Evolutionary conservation across 805 yeast genomes (phyloP).

Genomic region (Danielozyma ontarioensis): DNA sequence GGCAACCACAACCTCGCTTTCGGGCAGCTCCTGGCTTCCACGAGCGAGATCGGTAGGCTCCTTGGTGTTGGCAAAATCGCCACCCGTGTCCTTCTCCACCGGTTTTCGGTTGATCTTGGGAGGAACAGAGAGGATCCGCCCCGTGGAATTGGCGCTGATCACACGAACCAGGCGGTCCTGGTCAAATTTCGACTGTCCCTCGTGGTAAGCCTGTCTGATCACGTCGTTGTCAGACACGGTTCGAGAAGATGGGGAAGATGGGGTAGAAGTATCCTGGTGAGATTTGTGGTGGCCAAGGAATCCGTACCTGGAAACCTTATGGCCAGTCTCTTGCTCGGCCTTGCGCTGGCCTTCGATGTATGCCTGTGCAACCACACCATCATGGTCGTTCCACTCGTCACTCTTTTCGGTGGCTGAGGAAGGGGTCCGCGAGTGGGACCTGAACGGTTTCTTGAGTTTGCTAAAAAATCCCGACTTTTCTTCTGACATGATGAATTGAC

Average conservation of each 20-base stretch:
- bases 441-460: constrained; percentile 20
- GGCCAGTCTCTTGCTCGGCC: constrained; percentile 11
- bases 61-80: constrained; percentile 31
- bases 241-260: not conserved
- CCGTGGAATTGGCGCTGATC: constrained; percentile 12
- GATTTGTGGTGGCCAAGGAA: not conserved
- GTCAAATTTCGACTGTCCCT: constrained; percentile 1
- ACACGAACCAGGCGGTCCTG: constrained; percentile 1
- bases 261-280: too few relatives aligned
- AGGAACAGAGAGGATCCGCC: constrained; percentile 25
- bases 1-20: not conserved
- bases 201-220: constrained; percentile 3
- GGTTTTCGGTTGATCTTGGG: constrained; percentile 25
- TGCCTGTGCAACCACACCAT: constrained; percentile 10
- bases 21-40: too few relatives aligned
- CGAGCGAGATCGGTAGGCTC: constrained; percentile 19
- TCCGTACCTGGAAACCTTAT: constrained; percentile 3
- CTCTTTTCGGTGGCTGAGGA: constrained; percentile 4
- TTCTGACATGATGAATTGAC: constrained; percentile 9
- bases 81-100: constrained; percentile 21
- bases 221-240: not conserved
- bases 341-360: constrained; percentile 15
- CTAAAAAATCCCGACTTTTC: constrained; percentile 14
- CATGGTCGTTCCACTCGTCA: constrained; percentile 1
- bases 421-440: constrained; percentile 7